Evolutionary conservation across 2,329 filamentous ascomycete genomes (phyloP), one percentile per base, ranked within the genome.

Genomic region (Arthrobotrys sinensis): DNA sequence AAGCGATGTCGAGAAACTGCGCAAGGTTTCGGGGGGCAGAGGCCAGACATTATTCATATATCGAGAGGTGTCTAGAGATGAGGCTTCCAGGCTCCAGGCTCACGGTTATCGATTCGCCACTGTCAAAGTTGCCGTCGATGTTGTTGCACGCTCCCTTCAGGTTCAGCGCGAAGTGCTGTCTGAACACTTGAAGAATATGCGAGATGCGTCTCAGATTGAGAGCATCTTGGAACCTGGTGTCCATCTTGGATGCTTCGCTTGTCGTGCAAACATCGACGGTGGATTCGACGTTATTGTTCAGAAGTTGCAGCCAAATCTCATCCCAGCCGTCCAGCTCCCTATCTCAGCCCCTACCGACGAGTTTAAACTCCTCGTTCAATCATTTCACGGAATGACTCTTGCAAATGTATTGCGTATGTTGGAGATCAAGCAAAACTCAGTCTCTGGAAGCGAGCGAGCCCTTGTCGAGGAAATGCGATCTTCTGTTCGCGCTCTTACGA

Each of bases 41-140:
- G 93, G 94, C 0, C 93, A 94, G 67, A 87, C 96, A 53, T 89
- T 97, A 83, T 94, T 96, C 81, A 87, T 96, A 8, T 91, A 94
- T 4, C 91, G 90, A 10, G 88, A 88, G 50, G 86, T 92, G 1
- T 86, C 84, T 38, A 86, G 86, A 38, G 85, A 87, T 0, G 92
- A 94, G 40, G 87, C 88, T 0, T 87, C 89, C 64, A 87, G 88
- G 32, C 87, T 97, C 12, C 88, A 91, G 79, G 89, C 92, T 0
- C 86, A 88, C 10, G 93, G 94, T 0, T 96, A 91, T 83, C 89
- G 92, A n/a, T 97, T 97, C 81, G 92, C 92, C 1, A 87, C 89
- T 38, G 85, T 90, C 11, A 87, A 88, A 70, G 90, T 93, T 78
- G 91, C 97, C 32, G 87, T 89, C 11, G 87, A 89, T 16, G 89